phyloP scores from a whole-genome alignment of 148 eudicot genomes.

The Vaccinium myrtillus region DNA sequence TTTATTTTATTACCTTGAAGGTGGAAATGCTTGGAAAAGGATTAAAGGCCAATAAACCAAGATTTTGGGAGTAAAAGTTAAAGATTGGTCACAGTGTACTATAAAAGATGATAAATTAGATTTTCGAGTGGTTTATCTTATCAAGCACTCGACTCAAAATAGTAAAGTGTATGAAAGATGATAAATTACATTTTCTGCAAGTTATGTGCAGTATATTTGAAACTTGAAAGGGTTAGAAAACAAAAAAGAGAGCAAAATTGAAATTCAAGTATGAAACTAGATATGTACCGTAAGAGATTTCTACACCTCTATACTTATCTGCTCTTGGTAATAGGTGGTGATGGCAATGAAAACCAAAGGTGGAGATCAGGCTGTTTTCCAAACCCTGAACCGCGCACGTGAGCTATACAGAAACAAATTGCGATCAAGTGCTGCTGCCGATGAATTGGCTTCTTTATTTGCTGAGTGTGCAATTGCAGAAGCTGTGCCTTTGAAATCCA shows the following conservation, averaged over 20 bases:
- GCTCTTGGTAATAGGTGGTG: conserved; percentile 50
- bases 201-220: neutral
- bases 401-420: conserved; percentile 65
- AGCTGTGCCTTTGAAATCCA: conserved; percentile 51
- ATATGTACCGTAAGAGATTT: neutral
- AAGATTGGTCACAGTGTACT: neutral
- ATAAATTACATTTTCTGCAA: neutral
- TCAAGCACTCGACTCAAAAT: neutral
- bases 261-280: neutral
- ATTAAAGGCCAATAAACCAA: neutral
- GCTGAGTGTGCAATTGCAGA: conserved; percentile 96
- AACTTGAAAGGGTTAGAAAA: neutral
- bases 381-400: conserved; percentile 70
- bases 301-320: neutral
- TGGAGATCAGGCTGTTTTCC: conserved; percentile 75
- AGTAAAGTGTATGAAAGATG: neutral
- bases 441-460: conserved; percentile 86
- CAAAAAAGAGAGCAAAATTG: neutral
- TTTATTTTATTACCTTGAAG: neutral
- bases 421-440: conserved; percentile 68
- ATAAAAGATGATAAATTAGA: neutral
- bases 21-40: neutral
- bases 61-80: neutral
- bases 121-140: neutral
- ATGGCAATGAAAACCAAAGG: conserved; percentile 76